Base-by-base conservation (phyloP, 139 green algal genomes). In the Chlamydomonas sp. region DNA sequence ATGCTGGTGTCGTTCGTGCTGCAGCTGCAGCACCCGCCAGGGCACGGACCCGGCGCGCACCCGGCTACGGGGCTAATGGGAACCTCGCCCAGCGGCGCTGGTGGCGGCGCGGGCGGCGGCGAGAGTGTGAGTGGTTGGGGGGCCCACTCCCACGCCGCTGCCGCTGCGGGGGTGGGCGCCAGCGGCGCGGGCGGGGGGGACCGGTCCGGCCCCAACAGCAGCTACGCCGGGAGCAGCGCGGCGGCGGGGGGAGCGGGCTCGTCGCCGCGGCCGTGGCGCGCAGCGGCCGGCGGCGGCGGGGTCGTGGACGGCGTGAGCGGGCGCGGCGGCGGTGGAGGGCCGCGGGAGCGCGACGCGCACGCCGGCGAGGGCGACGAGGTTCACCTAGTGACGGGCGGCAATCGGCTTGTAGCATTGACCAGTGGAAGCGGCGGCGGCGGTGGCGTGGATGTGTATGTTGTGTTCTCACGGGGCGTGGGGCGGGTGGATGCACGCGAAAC, bases 1-100 rank as follows among this genome's bases (percentile, higher is more conserved):
- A 75, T 72, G n/a, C 50, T 79, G n/a, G 62, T 79, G 24, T 75
- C 73, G 5, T 79, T 79, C 37, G 64, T 75, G 68, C 67, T 79
- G 61, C 73, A 79, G 67, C 24, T 31, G 13, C 36, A 69, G 62
- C 60, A 49, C 31, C 60, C 60, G 8, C 30, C 8, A 24, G 31
- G 34, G 26, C 62, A 66, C 8, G 31, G 31, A 54, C 16, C 43
- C 13, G 43, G 16, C 13, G 43, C 43, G 43, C 20, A 54, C 43
- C 20, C 43, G 20, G 43, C 43, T 54, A 54, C 20, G 43, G 16
- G 13, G 43, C 20, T 54, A n/a, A n/a, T n/a, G n/a, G n/a, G n/a
- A n/a, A n/a, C n/a, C n/a, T n/a, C n/a, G n/a, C n/a, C n/a, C n/a
- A n/a, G n/a, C n/a, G n/a, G n/a, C n/a, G n/a, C n/a, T n/a, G n/a